A percentile compares a stretch with the other conserved stretches of the same genome.
Conservation (phyloP, 768 basidiomycete genomes). For the Coprinopsis strossmayeri region DNA sequence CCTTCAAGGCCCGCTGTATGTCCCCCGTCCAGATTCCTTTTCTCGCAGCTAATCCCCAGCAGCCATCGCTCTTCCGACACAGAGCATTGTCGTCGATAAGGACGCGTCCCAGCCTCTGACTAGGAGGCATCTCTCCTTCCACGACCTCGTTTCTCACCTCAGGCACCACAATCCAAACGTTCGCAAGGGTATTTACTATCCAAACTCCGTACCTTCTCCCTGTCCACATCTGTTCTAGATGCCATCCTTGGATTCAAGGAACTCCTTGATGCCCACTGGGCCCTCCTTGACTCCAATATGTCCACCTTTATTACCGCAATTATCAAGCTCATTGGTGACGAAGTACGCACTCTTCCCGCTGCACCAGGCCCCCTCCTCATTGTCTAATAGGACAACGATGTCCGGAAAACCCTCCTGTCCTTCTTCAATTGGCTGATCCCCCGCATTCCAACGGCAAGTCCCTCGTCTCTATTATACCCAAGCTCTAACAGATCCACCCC, state of each 20-base stretch:
- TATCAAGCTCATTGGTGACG: constrained; percentile 74
- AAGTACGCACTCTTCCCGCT: constrained; percentile 40
- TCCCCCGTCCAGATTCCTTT: constrained; percentile 15
- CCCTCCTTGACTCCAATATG: constrained; percentile 44
- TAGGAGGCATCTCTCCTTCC: constrained; percentile 64
- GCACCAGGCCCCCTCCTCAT: background rate
- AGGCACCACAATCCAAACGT: constrained; percentile 80
- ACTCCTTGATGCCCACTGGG: constrained; percentile 57
- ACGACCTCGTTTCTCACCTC: constrained; percentile 69
- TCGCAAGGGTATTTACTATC: constrained; percentile 53
- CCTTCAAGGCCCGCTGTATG: constrained; percentile 91
- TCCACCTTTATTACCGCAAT: constrained; percentile 51
- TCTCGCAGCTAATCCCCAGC: constrained; percentile 13
- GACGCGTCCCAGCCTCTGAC: constrained; percentile 61
- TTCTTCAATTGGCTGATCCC: constrained; percentile 74
- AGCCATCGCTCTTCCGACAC: constrained; percentile 89
- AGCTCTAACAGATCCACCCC: background rate
- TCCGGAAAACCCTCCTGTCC: constrained; percentile 64
- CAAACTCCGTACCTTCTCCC: background rate
- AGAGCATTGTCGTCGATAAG: constrained; percentile 63
- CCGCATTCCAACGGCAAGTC: constrained; percentile 48
- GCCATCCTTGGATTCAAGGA: constrained; percentile 69
- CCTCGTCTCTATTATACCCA: background rate
- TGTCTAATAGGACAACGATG: constrained; percentile 60
- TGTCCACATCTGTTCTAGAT: constrained; percentile 35